Evolutionary conservation across 1,139 yeast genomes (phyloP), one percentile per base, ranked within the genome.

Genomic region (Yamadazyma epiphylla): DNA sequence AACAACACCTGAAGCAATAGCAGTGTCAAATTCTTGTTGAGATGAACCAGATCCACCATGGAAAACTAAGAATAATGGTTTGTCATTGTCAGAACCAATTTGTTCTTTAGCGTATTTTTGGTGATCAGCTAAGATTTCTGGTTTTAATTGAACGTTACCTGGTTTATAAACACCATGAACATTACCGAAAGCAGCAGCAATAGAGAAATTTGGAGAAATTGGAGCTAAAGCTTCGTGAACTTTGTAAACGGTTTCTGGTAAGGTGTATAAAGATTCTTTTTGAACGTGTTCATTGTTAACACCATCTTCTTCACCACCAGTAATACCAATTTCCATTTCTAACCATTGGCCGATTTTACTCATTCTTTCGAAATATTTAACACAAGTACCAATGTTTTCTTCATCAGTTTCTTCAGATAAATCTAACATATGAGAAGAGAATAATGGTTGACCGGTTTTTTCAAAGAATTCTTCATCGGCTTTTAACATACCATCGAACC

Each of bases 281-380:
- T 80, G 79, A 48, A 86, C 96, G 64, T 80, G 76, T 69, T 89
- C 94, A 78, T 91, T 94, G 82, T 91, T 94, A 56, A 94, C 98
- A 80, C 99, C 99, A 62, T 91, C 99, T 74, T 91, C 98, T 75
- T 91, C 98, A 82, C 98, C 98, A 73, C 98, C 97, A 61, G 98
- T 94, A 79, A 91, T 91, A 80, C 98, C 99, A 62, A 91, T 91
- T 77, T 91, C 99, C 98, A 91, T 94, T 78, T 91, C 99, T 63
- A 91, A 80, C 91, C 94, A 91, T 75, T 91, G 97, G 74, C 78
- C 75, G 80, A 89, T 77, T 71, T 86, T 88, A 63, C 94, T 73
- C 80, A 87, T 88, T 70, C 95, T 87, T 64, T 74, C 74, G 72
- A 94, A 91, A 80, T 94, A 94, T 74, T 87, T 83, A 66, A 70